Base-by-base conservation (phyloP, 179 eudicot genomes). In the Sideroxylon spinosum region DNA sequence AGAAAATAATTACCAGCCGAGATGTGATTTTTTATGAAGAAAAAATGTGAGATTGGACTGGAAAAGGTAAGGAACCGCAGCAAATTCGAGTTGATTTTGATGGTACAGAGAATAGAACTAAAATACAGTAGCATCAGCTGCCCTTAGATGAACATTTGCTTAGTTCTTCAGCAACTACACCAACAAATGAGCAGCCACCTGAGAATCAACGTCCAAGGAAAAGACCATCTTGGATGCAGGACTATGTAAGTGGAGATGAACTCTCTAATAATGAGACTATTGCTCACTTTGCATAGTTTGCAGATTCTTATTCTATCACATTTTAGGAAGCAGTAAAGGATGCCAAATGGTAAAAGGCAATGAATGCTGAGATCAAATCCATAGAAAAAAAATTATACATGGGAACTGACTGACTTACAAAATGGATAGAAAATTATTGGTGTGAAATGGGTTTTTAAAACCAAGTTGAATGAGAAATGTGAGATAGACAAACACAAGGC, bases 401-500 rank as follows among this genome's bases (percentile, higher is more conserved):
- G 73, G 50, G 50, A 68, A 9, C 20, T 68, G 9, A 0, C 50
- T 8, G 53, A 68, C 37, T n/a, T 68, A 2, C 50, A 53, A 11
- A 68, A 68, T 16, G 74, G 74, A 8, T 57, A 70, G 26, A 70
- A 37, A 6, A 50, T 6, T 12, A 50, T 50, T 50, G 55, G 55
- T 7, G 55, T 50, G 7, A 50, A 50, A 6, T 70, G 55, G 55
- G 55, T 70, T 3, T 17, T 13, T 26, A 70, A 70, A 23, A 70
- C 74, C 48, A 70, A 70, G 19, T 9, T 59, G 7, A 59, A 59
- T 23, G 63, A 59, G 20, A 59, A 59, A 4, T 9, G 63, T 8
- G 74, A 70, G 10, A 25, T 70, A 17, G 57, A 70, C 56, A 70
- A 70, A 23, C 46, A 70, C 25, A 70, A 70, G 53, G 74, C 37